Evolutionary conservation across 116 monocot species (phyloP), one percentile per base, ranked within the genome.

Genomic region (Dioscorea cayenensis): DNA sequence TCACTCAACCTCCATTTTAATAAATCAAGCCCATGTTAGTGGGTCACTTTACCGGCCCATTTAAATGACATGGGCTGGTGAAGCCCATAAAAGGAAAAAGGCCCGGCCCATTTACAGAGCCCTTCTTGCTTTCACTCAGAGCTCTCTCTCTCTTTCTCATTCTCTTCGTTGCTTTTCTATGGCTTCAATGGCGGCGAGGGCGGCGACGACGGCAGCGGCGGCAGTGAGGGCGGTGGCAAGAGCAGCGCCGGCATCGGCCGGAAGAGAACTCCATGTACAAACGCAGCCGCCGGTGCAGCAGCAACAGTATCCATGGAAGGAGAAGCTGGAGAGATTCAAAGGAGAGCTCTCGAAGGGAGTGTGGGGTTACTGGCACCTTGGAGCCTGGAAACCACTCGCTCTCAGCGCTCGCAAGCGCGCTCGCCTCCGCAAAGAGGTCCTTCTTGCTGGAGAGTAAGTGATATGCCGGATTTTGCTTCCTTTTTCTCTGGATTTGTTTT

Each of bases 291-390:
- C 12, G 43, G 11, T 12, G 43, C 83, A 67, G 71, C 64, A 60
- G 80, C 70, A 64, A 6, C 77, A 81, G 76, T 90, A 76, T 49
- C 84, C 84, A 10, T 99, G 94, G 99, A 79, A 71, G 63, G 91
- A 91, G 69, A 99, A 94, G 89, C 74, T 94, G 8, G 82, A 78
- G 22, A 87, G 73, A 75, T 94, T 85, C 84, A 91, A 94, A 66
- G 70, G 69, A 23, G 99, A 99, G 80, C 82, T 99, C 28, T 67
- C 82, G 35, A 94, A 94, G 75, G 99, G 94, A 4, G 92, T 99
- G 12, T 94, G 99, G 94, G 99, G 99, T 16, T 94, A 91, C 71
- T 99, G 99, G 99, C 85, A 99, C 69, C 94, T 94, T 70, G 94
- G 99, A 60, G 94, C 88, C 29, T 99, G 99, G 99, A 99, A 91